phyloP scores from a whole-genome alignment of 2,329 filamentous ascomycete species.

The Lachnellula subtilissima region DNA sequence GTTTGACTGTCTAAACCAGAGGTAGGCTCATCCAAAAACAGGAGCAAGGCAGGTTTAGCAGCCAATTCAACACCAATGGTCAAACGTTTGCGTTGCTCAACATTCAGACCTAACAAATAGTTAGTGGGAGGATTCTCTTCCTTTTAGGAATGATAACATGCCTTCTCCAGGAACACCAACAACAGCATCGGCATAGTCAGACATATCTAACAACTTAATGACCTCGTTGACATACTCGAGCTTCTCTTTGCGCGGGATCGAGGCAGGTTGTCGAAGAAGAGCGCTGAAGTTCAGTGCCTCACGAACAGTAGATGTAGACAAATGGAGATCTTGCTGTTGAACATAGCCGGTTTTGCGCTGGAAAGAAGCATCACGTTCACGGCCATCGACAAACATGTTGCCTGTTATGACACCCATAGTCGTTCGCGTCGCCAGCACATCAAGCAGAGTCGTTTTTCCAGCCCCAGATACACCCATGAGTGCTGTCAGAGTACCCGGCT shows the following conservation, averaged over 20 bases:
- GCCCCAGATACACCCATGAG: constrained; percentile 62
- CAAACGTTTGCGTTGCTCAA: constrained; percentile 67
- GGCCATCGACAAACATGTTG: constrained; percentile 55
- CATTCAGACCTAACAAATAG: constrained; percentile 47
- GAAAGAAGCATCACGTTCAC: constrained; percentile 55
- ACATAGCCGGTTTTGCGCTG: constrained; percentile 91
- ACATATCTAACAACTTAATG: constrained; percentile 86
- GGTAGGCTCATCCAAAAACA: constrained; percentile 92
- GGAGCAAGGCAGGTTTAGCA: constrained; percentile 80
- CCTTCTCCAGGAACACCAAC: constrained; percentile 90
- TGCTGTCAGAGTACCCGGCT: constrained; percentile 64
- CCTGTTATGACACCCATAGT: constrained; percentile 87
- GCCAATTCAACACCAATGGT: constrained; percentile 94
- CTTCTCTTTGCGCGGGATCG: constrained; percentile 70
- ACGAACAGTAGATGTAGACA: constrained; percentile 81
- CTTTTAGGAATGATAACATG: constrained; percentile 65
- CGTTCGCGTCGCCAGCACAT: constrained; percentile 73
- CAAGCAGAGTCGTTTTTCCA: constrained; percentile 80
- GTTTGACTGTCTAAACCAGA: constrained; percentile 90
- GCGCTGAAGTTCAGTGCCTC: constrained; percentile 83
- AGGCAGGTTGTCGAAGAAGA: constrained; percentile 74
- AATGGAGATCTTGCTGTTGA: constrained; percentile 88
- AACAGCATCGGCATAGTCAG: constrained; percentile 84
- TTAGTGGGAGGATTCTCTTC: not conserved
- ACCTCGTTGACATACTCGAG: constrained; percentile 88